phyloP scores from a whole-genome alignment of 352 stramenopile genomes.

The Globisporangium apiculatum region DNA sequence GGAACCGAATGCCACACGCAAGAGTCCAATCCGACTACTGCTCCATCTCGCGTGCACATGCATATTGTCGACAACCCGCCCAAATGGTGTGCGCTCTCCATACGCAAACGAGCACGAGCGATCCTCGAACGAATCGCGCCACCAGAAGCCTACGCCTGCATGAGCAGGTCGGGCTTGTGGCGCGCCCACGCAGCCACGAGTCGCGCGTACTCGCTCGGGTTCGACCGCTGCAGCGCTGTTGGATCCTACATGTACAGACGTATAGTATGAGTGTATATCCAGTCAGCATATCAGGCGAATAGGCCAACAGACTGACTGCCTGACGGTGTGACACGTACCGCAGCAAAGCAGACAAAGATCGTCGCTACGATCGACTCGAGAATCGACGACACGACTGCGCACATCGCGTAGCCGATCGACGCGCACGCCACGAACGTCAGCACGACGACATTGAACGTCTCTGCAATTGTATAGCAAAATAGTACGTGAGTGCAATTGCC shows the following conservation, averaged over 20 bases:
- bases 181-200: slow-evolving; percentile 63
- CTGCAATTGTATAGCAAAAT: slow-evolving; percentile 19
- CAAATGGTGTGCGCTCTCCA: too few species aligned
- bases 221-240: slow-evolving; percentile 52
- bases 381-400: slow-evolving; percentile 73
- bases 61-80: too few species aligned
- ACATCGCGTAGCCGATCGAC: slow-evolving; percentile 82
- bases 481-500: not conserved
- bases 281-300: not conserved
- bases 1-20: too few species aligned
- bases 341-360: slow-evolving; percentile 85
- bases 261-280: not conserved
- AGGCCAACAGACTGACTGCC: not conserved
- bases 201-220: slow-evolving; percentile 65
- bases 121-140: too few species aligned
- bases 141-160: not conserved
- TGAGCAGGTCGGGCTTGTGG: slow-evolving; percentile 65
- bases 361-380: slow-evolving; percentile 80
- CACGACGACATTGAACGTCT: slow-evolving; percentile 81
- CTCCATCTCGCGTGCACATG: too few species aligned
- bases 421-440: slow-evolving; percentile 67
- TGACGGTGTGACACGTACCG: slow-evolving; percentile 33
- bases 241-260: slow-evolving; percentile 35
- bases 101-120: too few species aligned
- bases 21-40: too few species aligned